Evolutionary conservation across 129 eudicot species (phyloP).

Genomic region (Flaveria bidentis): DNA sequence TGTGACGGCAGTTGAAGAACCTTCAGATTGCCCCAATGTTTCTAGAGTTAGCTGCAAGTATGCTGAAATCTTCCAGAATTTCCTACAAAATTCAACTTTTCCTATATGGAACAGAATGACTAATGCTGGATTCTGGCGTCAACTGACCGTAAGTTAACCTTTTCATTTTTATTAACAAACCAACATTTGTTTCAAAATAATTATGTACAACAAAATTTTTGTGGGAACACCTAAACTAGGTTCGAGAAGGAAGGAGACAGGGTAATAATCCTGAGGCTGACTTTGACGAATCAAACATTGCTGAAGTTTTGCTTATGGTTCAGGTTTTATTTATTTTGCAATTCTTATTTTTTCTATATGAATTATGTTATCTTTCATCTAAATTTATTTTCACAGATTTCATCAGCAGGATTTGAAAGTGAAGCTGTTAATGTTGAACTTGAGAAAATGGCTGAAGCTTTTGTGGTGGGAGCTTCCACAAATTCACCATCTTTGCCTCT

Average conservation of each 20-base stretch:
- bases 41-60: slow-evolving; percentile 67
- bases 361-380: not conserved
- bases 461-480: slow-evolving; percentile 53
- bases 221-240: slow-evolving; percentile 44
- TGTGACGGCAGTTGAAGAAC: slow-evolving; percentile 91
- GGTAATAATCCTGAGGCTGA: slow-evolving; percentile 35
- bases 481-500: slow-evolving; percentile 74
- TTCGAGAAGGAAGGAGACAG: slow-evolving; percentile 78
- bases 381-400: slow-evolving; percentile 45
- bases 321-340: slow-evolving; percentile 51
- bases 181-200: not conserved
- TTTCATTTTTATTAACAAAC: not conserved
- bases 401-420: slow-evolving; percentile 55
- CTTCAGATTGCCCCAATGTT: slow-evolving; percentile 81
- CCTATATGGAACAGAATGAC: slow-evolving; percentile 89
- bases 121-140: slow-evolving; percentile 97
- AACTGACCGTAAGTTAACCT: slow-evolving; percentile 68
- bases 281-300: slow-evolving; percentile 43
- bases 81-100: slow-evolving; percentile 57
- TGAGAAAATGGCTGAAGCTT: slow-evolving; percentile 66
- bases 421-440: slow-evolving; percentile 61
- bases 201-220: not conserved
- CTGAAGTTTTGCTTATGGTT: slow-evolving; percentile 86
- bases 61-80: slow-evolving; percentile 76
- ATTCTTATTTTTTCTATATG: not conserved